phyloP scores from a whole-genome alignment of 1,284 basidiomycete genomes.

The Ceratobasidium sp. region DNA sequence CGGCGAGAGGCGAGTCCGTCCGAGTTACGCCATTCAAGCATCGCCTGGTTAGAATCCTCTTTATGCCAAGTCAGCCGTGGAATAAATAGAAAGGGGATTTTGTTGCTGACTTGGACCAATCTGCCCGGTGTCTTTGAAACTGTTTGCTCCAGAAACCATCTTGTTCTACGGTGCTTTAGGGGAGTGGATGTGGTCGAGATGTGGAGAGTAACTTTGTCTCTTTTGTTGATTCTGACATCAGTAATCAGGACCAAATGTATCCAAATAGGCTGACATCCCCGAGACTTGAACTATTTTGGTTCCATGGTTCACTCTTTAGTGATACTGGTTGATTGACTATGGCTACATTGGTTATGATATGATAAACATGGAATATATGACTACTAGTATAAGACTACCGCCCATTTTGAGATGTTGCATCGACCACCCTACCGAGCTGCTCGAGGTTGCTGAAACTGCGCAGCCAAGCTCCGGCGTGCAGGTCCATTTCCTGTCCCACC shows the following conservation, averaged over 20 bases:
- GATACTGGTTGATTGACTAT: not conserved
- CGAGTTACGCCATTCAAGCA: constrained; percentile 69
- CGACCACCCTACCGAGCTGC: not conserved
- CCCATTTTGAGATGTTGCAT: not conserved
- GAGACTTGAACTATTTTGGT: not conserved
- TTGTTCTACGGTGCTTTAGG: not conserved
- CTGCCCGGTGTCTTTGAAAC: constrained; percentile 33
- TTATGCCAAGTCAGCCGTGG: not conserved
- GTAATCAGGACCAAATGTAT: not conserved
- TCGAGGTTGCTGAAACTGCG: constrained; percentile 33
- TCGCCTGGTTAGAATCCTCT: constrained; percentile 61
- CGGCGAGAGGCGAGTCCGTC: constrained; percentile 69
- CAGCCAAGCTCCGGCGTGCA: constrained; percentile 26
- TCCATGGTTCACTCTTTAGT: not conserved
- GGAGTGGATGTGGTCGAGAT: constrained; percentile 11
- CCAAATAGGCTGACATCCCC: no score
- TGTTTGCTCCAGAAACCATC: constrained; percentile 29
- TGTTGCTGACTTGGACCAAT: constrained; percentile 30
- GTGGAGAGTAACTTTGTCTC: not conserved
- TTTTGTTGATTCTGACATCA: not conserved
- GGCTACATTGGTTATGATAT: constrained; percentile 1
- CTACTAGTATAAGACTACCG: not conserved
- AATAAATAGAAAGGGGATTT: not conserved
- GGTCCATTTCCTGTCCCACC: constrained; percentile 39
- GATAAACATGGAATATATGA: not conserved